Conservation (phyloP, 2,329 filamentous ascomycete species). For the Trichoderma semiorbis region DNA sequence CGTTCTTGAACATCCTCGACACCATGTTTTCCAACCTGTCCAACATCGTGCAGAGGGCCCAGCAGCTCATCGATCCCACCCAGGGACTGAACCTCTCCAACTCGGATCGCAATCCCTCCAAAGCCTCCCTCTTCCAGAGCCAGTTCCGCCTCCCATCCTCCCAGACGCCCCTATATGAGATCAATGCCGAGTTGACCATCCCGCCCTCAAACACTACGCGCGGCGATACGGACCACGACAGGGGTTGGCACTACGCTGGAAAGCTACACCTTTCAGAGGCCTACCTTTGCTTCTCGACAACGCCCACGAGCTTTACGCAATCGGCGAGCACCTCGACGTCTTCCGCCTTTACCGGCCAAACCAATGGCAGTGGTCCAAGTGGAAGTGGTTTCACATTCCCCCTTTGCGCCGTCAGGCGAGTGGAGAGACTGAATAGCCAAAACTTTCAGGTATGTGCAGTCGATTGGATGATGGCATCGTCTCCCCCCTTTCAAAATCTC, state of each 20-base stretch:
- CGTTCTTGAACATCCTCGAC: conserved; percentile 34
- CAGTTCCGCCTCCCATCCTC: conserved; percentile 93
- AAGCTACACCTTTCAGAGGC: conserved; percentile 91
- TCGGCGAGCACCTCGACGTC: conserved; percentile 76
- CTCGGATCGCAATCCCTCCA: conserved; percentile 79
- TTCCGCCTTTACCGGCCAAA: conserved; percentile 85
- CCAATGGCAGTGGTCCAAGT: conserved; percentile 85
- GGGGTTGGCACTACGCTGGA: conserved; percentile 85
- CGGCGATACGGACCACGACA: conserved; percentile 66
- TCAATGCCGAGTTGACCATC: conserved; percentile 91
- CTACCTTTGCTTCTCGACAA: conserved; percentile 95
- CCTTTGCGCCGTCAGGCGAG: conserved; percentile 83
- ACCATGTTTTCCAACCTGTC: conserved; percentile 61
- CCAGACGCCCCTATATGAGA: conserved; percentile 92
- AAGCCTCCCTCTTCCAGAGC: conserved; percentile 87
- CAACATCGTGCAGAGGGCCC: conserved; percentile 90
- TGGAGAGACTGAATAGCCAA: conserved; percentile 89
- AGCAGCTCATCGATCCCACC: conserved; percentile 89
- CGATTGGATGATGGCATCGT: background rate
- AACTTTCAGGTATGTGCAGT: conserved; percentile 61
- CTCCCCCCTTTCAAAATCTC: background rate
- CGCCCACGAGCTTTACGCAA: conserved; percentile 79
- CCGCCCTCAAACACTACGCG: conserved; percentile 66
- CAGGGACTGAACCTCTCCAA: conserved; percentile 70
- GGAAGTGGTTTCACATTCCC: conserved; percentile 96